Percentiles rank a stretch among this genome's conserved stretches.
Evolutionary conservation across 768 basidiomycete species (phyloP).

Genomic region (Chalciporus piperatus): DNA sequence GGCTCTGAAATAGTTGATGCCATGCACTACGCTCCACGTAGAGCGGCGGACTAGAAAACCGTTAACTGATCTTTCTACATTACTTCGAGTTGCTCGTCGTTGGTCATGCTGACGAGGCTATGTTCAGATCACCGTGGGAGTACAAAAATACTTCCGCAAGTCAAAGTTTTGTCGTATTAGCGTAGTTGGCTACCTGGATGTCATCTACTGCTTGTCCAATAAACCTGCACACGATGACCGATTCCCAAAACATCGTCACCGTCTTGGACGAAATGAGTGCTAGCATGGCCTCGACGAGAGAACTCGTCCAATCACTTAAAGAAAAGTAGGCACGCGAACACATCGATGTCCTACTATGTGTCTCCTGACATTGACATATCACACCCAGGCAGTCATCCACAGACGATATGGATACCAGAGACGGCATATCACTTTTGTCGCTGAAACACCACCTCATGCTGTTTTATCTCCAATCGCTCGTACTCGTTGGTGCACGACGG

Average conservation of each 20-base stretch:
- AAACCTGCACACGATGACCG: conserved; percentile 14
- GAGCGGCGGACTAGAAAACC: conserved; percentile 66
- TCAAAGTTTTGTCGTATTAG: background rate
- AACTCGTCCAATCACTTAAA: conserved; percentile 50
- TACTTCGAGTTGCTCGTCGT: background rate
- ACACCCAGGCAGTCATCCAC: conserved; percentile 28
- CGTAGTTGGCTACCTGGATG: too few relatives aligned
- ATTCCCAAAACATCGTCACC: conserved; percentile 21
- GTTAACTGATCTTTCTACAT: conserved; percentile 45
- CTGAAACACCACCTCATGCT: conserved; percentile 83
- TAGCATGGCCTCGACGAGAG: conserved; percentile 60
- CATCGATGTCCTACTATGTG: background rate
- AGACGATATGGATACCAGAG: conserved; percentile 48
- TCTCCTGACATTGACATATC: conserved; percentile 18
- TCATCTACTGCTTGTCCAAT: too few relatives aligned
- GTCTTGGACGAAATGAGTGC: conserved; percentile 55
- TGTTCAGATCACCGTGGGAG: conserved; percentile 3
- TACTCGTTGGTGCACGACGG: conserved; percentile 69
- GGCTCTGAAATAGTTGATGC: conserved; percentile 55
- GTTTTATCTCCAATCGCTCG: conserved; percentile 81
- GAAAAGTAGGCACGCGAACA: conserved; percentile 46
- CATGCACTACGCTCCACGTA: conserved; percentile 47
- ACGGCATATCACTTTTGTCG: conserved; percentile 90
- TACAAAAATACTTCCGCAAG: background rate
- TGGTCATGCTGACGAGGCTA: conserved; percentile 7